Evolutionary conservation across 2,329 filamentous ascomycete genomes (phyloP).

Genomic region (Curvularia spicifera): DNA sequence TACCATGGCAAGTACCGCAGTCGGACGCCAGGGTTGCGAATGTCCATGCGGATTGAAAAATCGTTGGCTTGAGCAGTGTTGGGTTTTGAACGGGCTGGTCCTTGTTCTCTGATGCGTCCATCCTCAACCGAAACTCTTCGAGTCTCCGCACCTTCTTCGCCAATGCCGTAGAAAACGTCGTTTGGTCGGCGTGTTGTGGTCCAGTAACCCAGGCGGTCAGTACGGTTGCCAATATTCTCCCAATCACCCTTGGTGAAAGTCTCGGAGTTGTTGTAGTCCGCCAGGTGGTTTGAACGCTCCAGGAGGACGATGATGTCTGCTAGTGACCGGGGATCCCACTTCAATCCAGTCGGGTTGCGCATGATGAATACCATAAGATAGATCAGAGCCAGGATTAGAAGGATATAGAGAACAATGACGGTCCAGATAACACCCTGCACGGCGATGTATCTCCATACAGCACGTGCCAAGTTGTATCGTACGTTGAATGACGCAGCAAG

Average conservation of each 20-base stretch:
- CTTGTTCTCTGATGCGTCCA: conserved; percentile 57
- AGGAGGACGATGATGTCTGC: conserved; percentile 81
- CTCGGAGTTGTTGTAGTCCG: conserved; percentile 74
- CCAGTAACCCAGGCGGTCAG: conserved; percentile 87
- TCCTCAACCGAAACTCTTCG: conserved; percentile 59
- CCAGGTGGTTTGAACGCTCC: conserved; percentile 77
- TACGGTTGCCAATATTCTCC: conserved; percentile 62
- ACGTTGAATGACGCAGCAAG: conserved; percentile 77
- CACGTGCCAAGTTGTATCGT: conserved; percentile 64
- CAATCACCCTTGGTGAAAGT: conserved; percentile 62
- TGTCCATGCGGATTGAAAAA: conserved; percentile 56
- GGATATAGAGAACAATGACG: conserved; percentile 73
- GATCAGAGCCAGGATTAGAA: conserved; percentile 65
- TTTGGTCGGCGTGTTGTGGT: conserved; percentile 67
- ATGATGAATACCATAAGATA: conserved; percentile 70
- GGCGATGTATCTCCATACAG: conserved; percentile 78
- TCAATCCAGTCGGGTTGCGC: conserved; percentile 71
- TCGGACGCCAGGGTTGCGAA: conserved; percentile 61
- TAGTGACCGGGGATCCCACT: conserved; percentile 84
- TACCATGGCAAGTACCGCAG: conserved; percentile 79
- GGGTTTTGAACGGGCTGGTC: conserved; percentile 32
- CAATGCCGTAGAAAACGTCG: conserved; percentile 80
- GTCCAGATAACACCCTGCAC: conserved; percentile 81
- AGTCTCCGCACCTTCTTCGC: conserved; percentile 64
- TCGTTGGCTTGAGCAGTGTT: conserved; percentile 36